Conservation (phyloP, 2,329 filamentous ascomycete genomes). For the Trichoderma citrinoviride region DNA sequence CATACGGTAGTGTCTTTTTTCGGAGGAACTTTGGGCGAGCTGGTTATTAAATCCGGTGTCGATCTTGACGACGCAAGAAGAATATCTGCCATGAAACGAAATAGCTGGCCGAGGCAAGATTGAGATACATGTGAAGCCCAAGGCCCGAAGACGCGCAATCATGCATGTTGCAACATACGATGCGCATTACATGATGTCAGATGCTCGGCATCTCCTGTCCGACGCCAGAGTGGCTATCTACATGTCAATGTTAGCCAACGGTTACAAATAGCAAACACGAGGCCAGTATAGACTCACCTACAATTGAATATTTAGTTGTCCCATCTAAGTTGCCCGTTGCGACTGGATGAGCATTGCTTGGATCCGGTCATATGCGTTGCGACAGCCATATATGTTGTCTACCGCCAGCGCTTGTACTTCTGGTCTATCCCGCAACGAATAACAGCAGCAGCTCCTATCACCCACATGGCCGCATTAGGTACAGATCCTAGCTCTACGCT, state of each 20-base stretch:
- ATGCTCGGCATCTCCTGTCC: not conserved
- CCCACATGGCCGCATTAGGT: slow-evolving; percentile 32
- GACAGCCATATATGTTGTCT: slow-evolving; percentile 26
- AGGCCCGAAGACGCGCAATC: not conserved
- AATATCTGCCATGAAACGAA: not conserved
- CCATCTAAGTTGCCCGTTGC: too few species aligned
- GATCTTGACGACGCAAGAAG: too few species aligned
- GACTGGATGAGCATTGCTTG: too few species aligned
- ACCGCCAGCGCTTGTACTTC: slow-evolving; percentile 37
- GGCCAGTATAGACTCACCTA: too few species aligned
- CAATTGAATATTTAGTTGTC: too few species aligned
- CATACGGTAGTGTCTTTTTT: too few species aligned
- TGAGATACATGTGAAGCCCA: not conserved
- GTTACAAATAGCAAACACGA: too few species aligned
- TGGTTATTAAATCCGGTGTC: too few species aligned
- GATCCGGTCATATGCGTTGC: too few species aligned
- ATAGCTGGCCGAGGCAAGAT: not conserved
- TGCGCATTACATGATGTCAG: not conserved
- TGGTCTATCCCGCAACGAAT: slow-evolving; percentile 38
- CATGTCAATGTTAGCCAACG: too few species aligned
- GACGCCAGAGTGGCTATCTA: not conserved
- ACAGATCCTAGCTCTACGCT: slow-evolving; percentile 29
- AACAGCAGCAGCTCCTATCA: slow-evolving; percentile 34
- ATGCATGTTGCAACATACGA: not conserved
- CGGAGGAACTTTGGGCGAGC: too few species aligned